Evolutionary conservation across 2,329 filamentous ascomycete species (phyloP).

Genomic region (Daldinia sp.): DNA sequence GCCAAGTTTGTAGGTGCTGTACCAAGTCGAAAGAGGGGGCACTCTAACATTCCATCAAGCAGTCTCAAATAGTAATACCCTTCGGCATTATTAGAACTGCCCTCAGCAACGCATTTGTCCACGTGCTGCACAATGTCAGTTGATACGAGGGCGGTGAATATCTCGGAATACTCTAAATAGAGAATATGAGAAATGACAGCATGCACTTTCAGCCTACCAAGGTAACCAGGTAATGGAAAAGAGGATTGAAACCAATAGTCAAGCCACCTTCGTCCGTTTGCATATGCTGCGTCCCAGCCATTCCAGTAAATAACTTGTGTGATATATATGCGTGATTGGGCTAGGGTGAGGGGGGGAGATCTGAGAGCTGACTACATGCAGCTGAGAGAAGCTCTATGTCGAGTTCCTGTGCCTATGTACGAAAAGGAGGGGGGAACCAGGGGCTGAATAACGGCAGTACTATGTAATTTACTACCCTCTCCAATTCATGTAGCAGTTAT

Average conservation of each 20-base stretch:
- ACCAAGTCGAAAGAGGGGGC: neutral
- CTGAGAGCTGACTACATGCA: conserved; percentile 25
- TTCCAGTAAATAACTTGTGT: conserved; percentile 6
- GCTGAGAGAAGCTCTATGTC: neutral
- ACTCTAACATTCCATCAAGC: neutral
- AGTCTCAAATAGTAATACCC: neutral
- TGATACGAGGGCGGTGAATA: conserved; percentile 7
- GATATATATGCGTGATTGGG: conserved; percentile 14
- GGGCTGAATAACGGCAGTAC: conserved; percentile 2
- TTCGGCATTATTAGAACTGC: neutral
- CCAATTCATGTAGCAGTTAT: conserved; percentile 8
- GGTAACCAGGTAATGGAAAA: conserved; percentile 11
- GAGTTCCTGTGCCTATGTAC: neutral
- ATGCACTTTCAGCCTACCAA: conserved; percentile 12
- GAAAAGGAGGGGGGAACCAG: conserved; percentile 8
- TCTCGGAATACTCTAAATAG: conserved; percentile 1
- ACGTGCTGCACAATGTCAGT: conserved; percentile 18
- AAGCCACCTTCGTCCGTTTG: conserved; percentile 1
- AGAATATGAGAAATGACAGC: conserved; percentile 20
- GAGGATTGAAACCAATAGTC: conserved; percentile 6
- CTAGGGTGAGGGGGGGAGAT: neutral
- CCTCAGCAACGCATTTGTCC: neutral
- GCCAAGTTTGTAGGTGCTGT: neutral
- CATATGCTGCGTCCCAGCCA: conserved; percentile 9
- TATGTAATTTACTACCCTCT: conserved; percentile 4